These are phyloP conservation scores for Annulohypoxylon stygium DNA, from an alignment of 495 filamentous ascomycete genomes.

Conservation along the genomic window DNA sequence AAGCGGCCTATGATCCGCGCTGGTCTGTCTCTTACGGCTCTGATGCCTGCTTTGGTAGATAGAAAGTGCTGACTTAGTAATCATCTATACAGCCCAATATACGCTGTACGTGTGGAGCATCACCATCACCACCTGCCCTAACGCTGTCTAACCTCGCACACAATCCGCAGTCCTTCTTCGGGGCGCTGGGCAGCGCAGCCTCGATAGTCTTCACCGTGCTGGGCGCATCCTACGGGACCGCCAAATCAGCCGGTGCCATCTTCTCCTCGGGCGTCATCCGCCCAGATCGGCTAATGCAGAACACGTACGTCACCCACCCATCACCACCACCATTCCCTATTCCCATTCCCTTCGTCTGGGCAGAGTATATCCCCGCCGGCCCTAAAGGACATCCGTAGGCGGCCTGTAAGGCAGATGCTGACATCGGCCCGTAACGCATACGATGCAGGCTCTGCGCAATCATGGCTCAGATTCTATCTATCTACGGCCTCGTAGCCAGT, in stretches of 20 bases:
- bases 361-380: neutral
- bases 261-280: conserved; percentile 70
- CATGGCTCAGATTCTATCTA: conserved; percentile 84
- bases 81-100: conserved; percentile 54
- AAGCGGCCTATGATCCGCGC: conserved; percentile 37
- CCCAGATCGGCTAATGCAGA: conserved; percentile 89
- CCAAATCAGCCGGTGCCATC: conserved; percentile 83
- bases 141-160: conserved; percentile 21
- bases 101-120: conserved; percentile 52
- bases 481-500: conserved; percentile 64
- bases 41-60: conserved; percentile 1
- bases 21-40: conserved; percentile 34
- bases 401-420: conserved; percentile 22
- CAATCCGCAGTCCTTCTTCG: conserved; percentile 60
- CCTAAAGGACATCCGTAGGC: neutral
- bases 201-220: conserved; percentile 80
- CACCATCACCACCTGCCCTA: neutral
- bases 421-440: conserved; percentile 54
- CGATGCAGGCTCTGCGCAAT: conserved; percentile 71
- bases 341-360: conserved; percentile 11
- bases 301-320: conserved; percentile 49
- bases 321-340: conserved; percentile 27
- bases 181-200: conserved; percentile 61
- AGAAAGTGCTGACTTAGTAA: conserved; percentile 35
- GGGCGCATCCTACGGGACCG: conserved; percentile 94